Percentiles rank a stretch among this genome's conserved stretches.
Conservation (phyloP, 129 eudicot species). For the Lactuca saligna region DNA sequence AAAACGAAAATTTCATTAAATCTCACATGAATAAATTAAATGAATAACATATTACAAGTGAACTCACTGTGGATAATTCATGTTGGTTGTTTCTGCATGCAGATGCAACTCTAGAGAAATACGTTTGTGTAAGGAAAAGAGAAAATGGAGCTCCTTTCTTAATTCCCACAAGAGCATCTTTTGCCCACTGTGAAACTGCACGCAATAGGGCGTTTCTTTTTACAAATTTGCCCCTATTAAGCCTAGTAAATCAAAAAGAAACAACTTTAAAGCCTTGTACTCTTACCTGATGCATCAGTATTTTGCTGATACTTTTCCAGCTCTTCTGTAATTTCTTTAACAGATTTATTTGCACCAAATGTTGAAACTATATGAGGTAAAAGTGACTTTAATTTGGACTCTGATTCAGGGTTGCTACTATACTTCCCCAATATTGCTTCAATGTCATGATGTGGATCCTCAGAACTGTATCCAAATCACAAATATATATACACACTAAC, state of each 20-base stretch:
- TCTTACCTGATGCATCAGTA: constrained; percentile 63
- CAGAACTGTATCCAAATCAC: constrained; percentile 57
- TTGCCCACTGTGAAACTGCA: constrained; percentile 96
- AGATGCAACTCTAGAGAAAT: constrained; percentile 77
- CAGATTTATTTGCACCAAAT: constrained; percentile 66
- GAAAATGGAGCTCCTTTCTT: constrained; percentile 88
- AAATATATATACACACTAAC: constrained; percentile 5
- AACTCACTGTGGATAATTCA: constrained; percentile 68
- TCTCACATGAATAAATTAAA: background rate
- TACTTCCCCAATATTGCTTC: constrained; percentile 49
- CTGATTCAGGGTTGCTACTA: constrained; percentile 67
- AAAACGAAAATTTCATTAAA: background rate
- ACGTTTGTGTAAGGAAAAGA: constrained; percentile 64
- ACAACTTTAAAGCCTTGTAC: background rate
- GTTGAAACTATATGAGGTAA: constrained; percentile 76
- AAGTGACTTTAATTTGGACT: constrained; percentile 67
- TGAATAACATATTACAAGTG: no score
- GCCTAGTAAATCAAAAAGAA: no score
- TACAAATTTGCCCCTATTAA: no score
- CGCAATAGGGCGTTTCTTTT: constrained; percentile 12
- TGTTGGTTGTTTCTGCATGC: constrained; percentile 45
- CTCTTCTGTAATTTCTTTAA: constrained; percentile 61
- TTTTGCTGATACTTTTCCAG: constrained; percentile 63
- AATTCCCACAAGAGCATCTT: constrained; percentile 80
- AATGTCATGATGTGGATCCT: constrained; percentile 76